Conservation (phyloP, 2,329 filamentous ascomycete species). For the Trichoderma citrinoviride region DNA sequence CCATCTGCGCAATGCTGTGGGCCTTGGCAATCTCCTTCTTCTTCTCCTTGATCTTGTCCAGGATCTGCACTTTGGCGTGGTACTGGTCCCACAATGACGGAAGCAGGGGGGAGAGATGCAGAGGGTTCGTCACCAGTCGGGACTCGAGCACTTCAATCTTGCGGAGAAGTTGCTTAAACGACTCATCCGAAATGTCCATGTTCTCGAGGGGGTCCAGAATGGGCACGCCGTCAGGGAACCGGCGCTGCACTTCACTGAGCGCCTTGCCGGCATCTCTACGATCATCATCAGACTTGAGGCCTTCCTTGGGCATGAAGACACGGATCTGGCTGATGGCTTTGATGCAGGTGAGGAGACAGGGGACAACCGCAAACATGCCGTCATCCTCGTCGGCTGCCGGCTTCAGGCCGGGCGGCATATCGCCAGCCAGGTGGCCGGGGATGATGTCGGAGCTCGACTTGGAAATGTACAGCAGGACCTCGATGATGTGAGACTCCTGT, state of each 20-base stretch:
- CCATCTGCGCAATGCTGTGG: constrained; percentile 85
- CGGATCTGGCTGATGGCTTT: constrained; percentile 81
- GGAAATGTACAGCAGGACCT: constrained; percentile 69
- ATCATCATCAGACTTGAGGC: constrained; percentile 62
- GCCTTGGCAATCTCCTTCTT: constrained; percentile 86
- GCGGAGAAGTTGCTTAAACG: constrained; percentile 86
- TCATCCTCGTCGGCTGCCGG: constrained; percentile 34
- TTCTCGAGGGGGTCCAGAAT: constrained; percentile 91
- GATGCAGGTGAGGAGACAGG: constrained; percentile 81
- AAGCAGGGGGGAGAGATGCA: constrained; percentile 85
- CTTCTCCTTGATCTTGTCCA: constrained; percentile 77
- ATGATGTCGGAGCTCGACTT: constrained; percentile 49
- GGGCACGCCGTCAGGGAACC: constrained; percentile 90
- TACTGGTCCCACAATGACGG: constrained; percentile 86
- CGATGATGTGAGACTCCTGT: constrained; percentile 77
- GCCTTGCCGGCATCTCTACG: constrained; percentile 65
- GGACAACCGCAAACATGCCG: constrained; percentile 51
- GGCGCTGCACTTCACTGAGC: constrained; percentile 74
- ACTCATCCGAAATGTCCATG: constrained; percentile 90
- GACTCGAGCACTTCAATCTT: constrained; percentile 98
- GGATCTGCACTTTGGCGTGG: constrained; percentile 71
- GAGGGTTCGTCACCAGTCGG: constrained; percentile 78
- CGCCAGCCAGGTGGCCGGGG: constrained; percentile 33
- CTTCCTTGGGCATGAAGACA: constrained; percentile 76
- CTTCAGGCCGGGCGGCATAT: constrained; percentile 62